Conservation (phyloP, 768 basidiomycete species). For the Pleurotus tuber-regium region DNA sequence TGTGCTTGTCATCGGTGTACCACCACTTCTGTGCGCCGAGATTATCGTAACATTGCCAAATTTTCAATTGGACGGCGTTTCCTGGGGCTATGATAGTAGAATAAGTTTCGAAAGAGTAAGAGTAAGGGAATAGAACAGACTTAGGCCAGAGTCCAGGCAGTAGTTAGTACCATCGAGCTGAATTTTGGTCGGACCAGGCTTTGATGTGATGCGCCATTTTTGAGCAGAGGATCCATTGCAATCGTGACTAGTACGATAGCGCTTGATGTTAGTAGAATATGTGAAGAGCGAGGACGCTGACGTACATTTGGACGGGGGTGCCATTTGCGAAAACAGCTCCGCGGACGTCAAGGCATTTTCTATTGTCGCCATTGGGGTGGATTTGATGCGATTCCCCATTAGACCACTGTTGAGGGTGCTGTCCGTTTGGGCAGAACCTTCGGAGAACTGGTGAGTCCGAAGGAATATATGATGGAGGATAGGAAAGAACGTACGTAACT, state of each 20-base stretch:
- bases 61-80: slow-evolving; percentile 4
- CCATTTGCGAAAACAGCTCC: neutral
- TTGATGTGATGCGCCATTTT: neutral
- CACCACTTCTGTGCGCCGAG: slow-evolving; percentile 8
- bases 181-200: slow-evolving; percentile 1
- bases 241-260: slow-evolving; percentile 5
- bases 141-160: slow-evolving; percentile 5
- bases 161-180: slow-evolving; percentile 7
- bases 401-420: neutral
- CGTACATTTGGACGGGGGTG: slow-evolving; percentile 6
- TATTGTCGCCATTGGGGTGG: slow-evolving; percentile 7
- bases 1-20: slow-evolving; percentile 8
- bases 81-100: neutral
- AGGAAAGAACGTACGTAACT: slow-evolving; percentile 1
- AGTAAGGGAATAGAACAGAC: neutral
- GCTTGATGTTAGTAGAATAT: neutral
- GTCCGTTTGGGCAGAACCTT: slow-evolving; percentile 5
- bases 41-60: slow-evolving; percentile 8
- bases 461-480: neutral
- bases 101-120: neutral
- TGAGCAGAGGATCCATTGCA: slow-evolving; percentile 6
- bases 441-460: neutral
- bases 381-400: slow-evolving; percentile 1
- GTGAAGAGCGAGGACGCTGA: neutral
- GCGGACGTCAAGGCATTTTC: slow-evolving; percentile 8